Conservation (phyloP, 768 basidiomycete species). For the Podaxis sp. region DNA sequence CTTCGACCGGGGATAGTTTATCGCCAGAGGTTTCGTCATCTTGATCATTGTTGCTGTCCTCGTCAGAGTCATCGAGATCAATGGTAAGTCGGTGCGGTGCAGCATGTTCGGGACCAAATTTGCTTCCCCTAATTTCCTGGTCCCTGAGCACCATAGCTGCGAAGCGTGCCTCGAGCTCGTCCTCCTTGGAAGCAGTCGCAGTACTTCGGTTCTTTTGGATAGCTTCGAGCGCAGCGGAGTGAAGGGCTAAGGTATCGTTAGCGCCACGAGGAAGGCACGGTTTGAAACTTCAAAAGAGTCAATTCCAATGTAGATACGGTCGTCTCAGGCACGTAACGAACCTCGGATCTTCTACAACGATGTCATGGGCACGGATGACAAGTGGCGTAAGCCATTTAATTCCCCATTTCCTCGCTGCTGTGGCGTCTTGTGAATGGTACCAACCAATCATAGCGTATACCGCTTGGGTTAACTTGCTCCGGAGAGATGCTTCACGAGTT, state of each 20-base stretch:
- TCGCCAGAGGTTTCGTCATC: not conserved
- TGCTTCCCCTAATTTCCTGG: not conserved
- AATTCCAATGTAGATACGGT: not conserved
- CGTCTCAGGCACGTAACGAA: not conserved
- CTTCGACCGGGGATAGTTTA: not conserved
- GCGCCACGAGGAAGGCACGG: constrained; percentile 11
- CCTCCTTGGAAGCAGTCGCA: not conserved
- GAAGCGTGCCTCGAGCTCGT: constrained; percentile 7
- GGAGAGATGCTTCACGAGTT: not conserved
- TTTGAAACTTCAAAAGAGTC: constrained; percentile 2
- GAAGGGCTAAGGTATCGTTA: constrained; percentile 12
- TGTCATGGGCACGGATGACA: constrained; percentile 20
- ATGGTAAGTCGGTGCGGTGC: not conserved
- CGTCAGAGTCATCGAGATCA: not conserved
- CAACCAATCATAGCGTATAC: constrained; percentile 25
- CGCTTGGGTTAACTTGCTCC: constrained; percentile 10
- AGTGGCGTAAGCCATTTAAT: constrained; percentile 19
- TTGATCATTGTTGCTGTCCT: not conserved
- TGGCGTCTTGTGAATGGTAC: constrained; percentile 20
- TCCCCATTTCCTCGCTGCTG: constrained; percentile 20
- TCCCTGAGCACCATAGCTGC: not conserved
- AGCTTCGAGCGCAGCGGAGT: constrained; percentile 6
- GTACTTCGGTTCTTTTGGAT: not conserved
- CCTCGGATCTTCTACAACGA: constrained; percentile 13
- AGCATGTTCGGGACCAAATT: not conserved